phyloP scores from a whole-genome alignment of 108 stramenopile genomes.

The Nitzschia sp. region DNA sequence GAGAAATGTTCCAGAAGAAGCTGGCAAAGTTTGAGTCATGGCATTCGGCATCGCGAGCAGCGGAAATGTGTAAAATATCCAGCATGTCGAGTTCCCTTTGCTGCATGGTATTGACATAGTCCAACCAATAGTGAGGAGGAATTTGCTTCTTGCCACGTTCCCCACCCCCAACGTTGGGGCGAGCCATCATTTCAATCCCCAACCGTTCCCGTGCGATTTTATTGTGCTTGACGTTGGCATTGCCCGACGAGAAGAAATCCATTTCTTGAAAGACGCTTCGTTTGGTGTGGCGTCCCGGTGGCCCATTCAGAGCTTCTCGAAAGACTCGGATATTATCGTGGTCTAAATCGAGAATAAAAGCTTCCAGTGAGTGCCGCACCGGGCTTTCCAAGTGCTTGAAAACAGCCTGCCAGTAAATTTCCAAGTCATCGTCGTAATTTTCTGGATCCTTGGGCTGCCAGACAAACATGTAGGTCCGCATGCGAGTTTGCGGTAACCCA shows the following conservation, averaged over 20 bases:
- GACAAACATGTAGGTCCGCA: conserved; percentile 72
- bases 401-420: conserved; percentile 62
- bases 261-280: conserved; percentile 40
- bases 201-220: conserved; percentile 32
- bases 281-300: conserved; percentile 48
- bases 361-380: conserved; percentile 64
- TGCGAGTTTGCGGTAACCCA: conserved; percentile 76
- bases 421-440: conserved; percentile 47
- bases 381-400: conserved; percentile 56
- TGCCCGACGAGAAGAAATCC: conserved; percentile 56
- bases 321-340: conserved; percentile 68
- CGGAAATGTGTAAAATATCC: conserved; percentile 52
- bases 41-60: conserved; percentile 61
- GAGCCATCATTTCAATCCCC: conserved; percentile 52
- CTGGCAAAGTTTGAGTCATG: conserved; percentile 61
- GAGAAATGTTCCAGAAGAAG: conserved; percentile 75
- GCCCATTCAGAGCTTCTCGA: conserved; percentile 57
- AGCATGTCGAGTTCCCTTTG: conserved; percentile 53
- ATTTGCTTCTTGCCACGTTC: conserved; percentile 48
- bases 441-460: conserved; percentile 52
- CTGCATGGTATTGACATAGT: conserved; percentile 47
- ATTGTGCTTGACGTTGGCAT: conserved; percentile 52
- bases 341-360: conserved; percentile 62
- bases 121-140: conserved; percentile 73
- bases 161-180: conserved; percentile 48